Percentiles rank a stretch among this genome's conserved stretches.
phyloP scores from a whole-genome alignment of 1,284 basidiomycete genomes.

The Rhodotorula sp. region DNA sequence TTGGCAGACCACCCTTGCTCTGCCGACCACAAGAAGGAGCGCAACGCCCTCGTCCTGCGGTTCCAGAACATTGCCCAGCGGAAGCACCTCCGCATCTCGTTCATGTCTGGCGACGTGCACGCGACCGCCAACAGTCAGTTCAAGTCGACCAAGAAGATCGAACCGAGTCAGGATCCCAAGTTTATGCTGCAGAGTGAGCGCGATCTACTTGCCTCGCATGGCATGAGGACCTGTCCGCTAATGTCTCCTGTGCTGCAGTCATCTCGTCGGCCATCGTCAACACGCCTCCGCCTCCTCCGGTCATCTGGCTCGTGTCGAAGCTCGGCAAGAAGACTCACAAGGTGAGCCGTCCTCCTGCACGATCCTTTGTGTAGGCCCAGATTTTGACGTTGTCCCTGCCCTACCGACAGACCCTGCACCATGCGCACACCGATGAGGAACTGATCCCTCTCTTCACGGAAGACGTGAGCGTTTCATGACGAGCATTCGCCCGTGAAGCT shows the following conservation, averaged over 20 bases:
- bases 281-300: slow-evolving; percentile 66
- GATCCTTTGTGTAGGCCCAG: slow-evolving; percentile 45
- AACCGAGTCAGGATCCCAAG: slow-evolving; percentile 64
- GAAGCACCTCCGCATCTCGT: slow-evolving; percentile 68
- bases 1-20: slow-evolving; percentile 56
- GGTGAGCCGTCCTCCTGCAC: slow-evolving; percentile 57
- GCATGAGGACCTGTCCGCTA: slow-evolving; percentile 1
- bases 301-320: slow-evolving; percentile 75
- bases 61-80: slow-evolving; percentile 67
- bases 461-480: slow-evolving; percentile 6
- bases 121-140: slow-evolving; percentile 65
- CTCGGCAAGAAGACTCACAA: slow-evolving; percentile 80
- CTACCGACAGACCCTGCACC: slow-evolving; percentile 47
- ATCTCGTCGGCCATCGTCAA: slow-evolving; percentile 55
- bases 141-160: slow-evolving; percentile 53
- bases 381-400: neutral
- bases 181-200: slow-evolving; percentile 74
- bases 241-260: slow-evolving; percentile 21
- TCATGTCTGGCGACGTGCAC: slow-evolving; percentile 90
- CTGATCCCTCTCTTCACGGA: slow-evolving; percentile 36
- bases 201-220: neutral
- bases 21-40: slow-evolving; percentile 66
- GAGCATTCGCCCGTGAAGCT: no score
- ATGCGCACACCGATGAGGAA: slow-evolving; percentile 65
- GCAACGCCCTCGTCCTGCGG: slow-evolving; percentile 82